Evolutionary conservation across 495 filamentous ascomycete genomes (phyloP), one percentile per base, ranked within the genome.

Genomic region (Xeromyces bisporus): DNA sequence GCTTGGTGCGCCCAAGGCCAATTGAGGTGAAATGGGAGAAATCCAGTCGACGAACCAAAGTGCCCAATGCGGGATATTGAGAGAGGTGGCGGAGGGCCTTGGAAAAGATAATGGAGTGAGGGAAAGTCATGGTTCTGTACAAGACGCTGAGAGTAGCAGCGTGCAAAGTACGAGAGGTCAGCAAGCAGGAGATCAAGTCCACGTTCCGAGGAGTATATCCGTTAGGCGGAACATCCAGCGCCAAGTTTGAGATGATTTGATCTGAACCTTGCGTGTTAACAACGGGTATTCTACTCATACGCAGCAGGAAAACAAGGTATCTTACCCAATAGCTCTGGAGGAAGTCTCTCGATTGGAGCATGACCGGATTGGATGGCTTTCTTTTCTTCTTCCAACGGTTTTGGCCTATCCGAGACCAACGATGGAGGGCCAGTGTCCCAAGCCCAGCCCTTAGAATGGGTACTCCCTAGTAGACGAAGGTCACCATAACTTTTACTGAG

Each of bases 21-120:
- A 80, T 67, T 4, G 82, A 82, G 45, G 82, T 89, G 55, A 86
- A 87, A 60, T 86, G 80, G 26, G 80, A 83, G 50, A 92, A 85
- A 54, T 92, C 83, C 16, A 89, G 57, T 24, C 83, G 75, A 30
- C 77, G 71, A 21, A 89, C 80, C 32, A 89, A 71, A 18, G 75
- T 78, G 11, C 83, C 82, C 30, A 86, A 62, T 8, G 73, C 67
- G 8, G 73, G 73, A 47, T 86, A 71, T 29, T 66, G 60, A 10
- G 64, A 53, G 42, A 89, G 56, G 43, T 82, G 80, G 34, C 63
- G 56, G 18, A 86, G 67, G 37, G 86, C 83, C 55, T 92, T 92
- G 42, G 73, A 75, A 55, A 86, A 92, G 48, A 87, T 81, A 26
- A 74, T 53, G 9, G 83, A 89, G 55, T 87, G 83, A 3, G 83